These are phyloP conservation scores for Leucogyrophana mollusca DNA, from an alignment of 768 basidiomycete genomes.

Conservation along the genomic window DNA sequence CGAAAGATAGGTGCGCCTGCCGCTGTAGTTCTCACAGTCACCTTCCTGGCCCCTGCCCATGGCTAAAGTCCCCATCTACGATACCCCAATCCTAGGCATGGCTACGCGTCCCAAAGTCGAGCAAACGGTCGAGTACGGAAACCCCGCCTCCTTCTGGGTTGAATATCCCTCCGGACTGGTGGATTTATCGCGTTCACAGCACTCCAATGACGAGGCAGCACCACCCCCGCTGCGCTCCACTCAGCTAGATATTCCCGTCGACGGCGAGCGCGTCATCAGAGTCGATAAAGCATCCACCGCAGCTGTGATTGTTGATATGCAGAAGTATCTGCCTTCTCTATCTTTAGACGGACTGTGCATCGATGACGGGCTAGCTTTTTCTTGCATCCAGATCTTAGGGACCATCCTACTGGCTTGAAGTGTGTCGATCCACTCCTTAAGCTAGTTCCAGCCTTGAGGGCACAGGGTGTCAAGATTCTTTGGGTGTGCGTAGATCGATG, in stretches of 20 bases:
- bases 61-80: constrained; percentile 25
- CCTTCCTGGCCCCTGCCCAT: constrained; percentile 11
- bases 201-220: constrained; percentile 29
- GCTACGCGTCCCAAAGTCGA: constrained; percentile 44
- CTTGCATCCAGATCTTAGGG: constrained; percentile 57
- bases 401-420: constrained; percentile 52
- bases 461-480: constrained; percentile 53
- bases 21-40: neutral
- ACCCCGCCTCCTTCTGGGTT: constrained; percentile 58
- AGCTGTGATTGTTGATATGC: constrained; percentile 71
- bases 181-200: constrained; percentile 53
- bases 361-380: constrained; percentile 47
- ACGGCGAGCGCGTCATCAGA: constrained; percentile 50
- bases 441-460: constrained; percentile 46
- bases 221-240: constrained; percentile 30
- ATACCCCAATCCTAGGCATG: constrained; percentile 46
- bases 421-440: constrained; percentile 57
- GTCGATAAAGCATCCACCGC: constrained; percentile 50
- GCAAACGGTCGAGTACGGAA: constrained; percentile 52
- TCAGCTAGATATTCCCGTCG: constrained; percentile 55
- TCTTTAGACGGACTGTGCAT: constrained; percentile 1
- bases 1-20: constrained; percentile 6
- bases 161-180: constrained; percentile 66
- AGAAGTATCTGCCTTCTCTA: constrained; percentile 49
- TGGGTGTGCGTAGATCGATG: constrained; percentile 53